Conservation (phyloP, 164 flowering plant genomes). For the Berberis thunbergii region DNA sequence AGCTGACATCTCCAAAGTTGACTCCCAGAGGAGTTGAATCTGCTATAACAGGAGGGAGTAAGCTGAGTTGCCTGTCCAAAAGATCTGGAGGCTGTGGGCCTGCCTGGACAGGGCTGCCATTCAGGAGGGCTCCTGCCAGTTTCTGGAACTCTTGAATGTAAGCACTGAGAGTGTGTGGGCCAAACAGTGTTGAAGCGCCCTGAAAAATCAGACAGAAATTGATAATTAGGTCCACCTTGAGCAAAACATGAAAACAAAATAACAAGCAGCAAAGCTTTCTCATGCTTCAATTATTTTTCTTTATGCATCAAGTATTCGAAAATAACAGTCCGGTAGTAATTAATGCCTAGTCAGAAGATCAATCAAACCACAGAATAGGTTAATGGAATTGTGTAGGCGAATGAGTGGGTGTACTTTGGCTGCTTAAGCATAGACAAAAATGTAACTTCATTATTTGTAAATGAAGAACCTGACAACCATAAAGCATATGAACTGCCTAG, state of each 20-base stretch:
- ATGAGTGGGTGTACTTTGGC: no score
- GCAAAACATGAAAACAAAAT: not conserved
- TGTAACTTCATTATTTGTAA: no score
- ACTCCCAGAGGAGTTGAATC: slow-evolving; percentile 66
- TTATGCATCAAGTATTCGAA: no score
- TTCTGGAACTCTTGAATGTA: slow-evolving; percentile 93
- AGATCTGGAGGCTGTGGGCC: slow-evolving; percentile 93
- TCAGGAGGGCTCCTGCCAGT: slow-evolving; percentile 62
- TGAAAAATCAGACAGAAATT: slow-evolving; percentile 8
- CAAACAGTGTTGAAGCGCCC: slow-evolving; percentile 94
- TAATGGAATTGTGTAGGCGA: no score
- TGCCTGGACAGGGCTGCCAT: slow-evolving; percentile 32
- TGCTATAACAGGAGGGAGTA: slow-evolving; percentile 70
- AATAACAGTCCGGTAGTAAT: no score
- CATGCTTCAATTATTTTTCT: no score
- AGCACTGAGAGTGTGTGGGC: slow-evolving; percentile 87
- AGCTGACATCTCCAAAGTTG: slow-evolving; percentile 59
- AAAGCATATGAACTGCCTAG: no score
- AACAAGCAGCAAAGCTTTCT: not conserved
- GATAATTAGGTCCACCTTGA: not conserved
- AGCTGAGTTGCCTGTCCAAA: slow-evolving; percentile 65
- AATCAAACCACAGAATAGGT: no score
- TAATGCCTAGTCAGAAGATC: no score
- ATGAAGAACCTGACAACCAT: no score
- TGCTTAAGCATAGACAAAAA: no score